Evolutionary conservation across 2,329 filamentous ascomycete genomes (phyloP).

Genomic region (Domatiomyces globalis): DNA sequence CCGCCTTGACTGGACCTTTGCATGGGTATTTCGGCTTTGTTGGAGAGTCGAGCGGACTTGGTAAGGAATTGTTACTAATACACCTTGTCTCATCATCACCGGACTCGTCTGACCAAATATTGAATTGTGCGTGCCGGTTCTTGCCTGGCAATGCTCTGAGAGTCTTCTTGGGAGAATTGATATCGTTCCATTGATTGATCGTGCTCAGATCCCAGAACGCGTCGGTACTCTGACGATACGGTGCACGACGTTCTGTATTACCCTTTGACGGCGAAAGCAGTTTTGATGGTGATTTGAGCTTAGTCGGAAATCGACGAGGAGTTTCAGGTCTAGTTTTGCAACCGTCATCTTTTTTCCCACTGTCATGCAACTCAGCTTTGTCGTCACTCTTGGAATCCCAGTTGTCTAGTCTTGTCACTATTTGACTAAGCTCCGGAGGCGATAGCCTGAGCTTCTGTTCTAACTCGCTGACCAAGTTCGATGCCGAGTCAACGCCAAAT

Average conservation of each 20-base stretch:
- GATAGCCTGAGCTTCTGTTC: not conserved
- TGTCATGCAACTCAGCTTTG: not conserved
- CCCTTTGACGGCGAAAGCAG: constrained; percentile 36
- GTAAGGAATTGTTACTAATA: constrained; percentile 19
- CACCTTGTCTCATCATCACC: constrained; percentile 21
- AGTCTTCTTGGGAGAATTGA: constrained; percentile 38
- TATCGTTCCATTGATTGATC: constrained; percentile 41
- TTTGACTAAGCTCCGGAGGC: not conserved
- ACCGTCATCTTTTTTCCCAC: constrained; percentile 1
- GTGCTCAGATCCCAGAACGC: constrained; percentile 40
- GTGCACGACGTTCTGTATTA: constrained; percentile 34
- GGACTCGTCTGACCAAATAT: constrained; percentile 27
- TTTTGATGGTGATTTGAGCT: constrained; percentile 17
- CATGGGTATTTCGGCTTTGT: constrained; percentile 16
- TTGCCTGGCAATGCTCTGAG: constrained; percentile 13
- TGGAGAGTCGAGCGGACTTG: constrained; percentile 13
- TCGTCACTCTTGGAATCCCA: constrained; percentile 17
- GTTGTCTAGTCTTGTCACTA: constrained; percentile 4
- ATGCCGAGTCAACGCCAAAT: not conserved
- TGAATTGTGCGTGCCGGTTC: constrained; percentile 12
- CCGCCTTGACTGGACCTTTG: constrained; percentile 18
- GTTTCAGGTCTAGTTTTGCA: constrained; percentile 17
- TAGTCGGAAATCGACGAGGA: constrained; percentile 20
- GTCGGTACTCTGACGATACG: constrained; percentile 37
- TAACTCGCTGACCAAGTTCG: not conserved